These are phyloP conservation scores for Candida hungchunana DNA, from an alignment of 805 yeast species.

Conservation along the genomic window DNA sequence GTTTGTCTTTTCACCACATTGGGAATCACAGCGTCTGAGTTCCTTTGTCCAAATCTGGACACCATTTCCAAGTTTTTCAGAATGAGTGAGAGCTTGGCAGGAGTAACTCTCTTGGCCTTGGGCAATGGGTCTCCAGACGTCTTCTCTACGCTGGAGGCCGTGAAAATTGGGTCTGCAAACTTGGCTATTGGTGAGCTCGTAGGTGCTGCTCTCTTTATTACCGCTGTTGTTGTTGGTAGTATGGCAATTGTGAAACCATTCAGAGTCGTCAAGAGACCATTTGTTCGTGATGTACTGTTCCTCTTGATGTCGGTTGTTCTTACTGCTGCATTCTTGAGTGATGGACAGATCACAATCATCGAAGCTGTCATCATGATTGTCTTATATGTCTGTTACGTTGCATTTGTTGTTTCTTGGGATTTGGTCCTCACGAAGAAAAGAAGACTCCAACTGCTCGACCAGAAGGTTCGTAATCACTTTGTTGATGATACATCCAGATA, in stretches of 20 bases:
- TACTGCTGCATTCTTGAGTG: conserved; percentile 48
- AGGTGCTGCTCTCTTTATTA: conserved; percentile 84
- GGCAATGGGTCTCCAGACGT: conserved; percentile 95
- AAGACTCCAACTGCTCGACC: conserved; percentile 18
- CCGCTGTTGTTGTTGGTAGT: conserved; percentile 78
- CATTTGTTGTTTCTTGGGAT: conserved; percentile 34
- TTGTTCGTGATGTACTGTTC: conserved; percentile 44
- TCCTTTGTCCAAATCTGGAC: conserved; percentile 74
- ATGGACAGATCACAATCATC: conserved; percentile 50
- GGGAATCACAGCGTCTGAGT: conserved; percentile 82
- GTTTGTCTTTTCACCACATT: conserved; percentile 55
- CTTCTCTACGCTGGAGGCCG: conserved; percentile 77
- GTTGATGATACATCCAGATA: conserved; percentile 9
- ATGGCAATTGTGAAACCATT: conserved; percentile 73
- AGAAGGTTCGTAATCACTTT: conserved; percentile 23
- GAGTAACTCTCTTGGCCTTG: conserved; percentile 82
- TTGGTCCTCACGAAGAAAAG: conserved; percentile 18
- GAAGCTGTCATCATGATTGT: conserved; percentile 56
- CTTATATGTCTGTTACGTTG: conserved; percentile 57
- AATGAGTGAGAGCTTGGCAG: conserved; percentile 76
- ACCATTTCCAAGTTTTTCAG: conserved; percentile 59
- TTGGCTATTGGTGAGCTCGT: conserved; percentile 87
- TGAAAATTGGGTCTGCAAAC: conserved; percentile 62
- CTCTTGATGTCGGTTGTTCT: conserved; percentile 50
- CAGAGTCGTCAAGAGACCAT: conserved; percentile 39